Evolutionary conservation across 345 rosid genomes (phyloP).

Genomic region (Moricandia arvensis): DNA sequence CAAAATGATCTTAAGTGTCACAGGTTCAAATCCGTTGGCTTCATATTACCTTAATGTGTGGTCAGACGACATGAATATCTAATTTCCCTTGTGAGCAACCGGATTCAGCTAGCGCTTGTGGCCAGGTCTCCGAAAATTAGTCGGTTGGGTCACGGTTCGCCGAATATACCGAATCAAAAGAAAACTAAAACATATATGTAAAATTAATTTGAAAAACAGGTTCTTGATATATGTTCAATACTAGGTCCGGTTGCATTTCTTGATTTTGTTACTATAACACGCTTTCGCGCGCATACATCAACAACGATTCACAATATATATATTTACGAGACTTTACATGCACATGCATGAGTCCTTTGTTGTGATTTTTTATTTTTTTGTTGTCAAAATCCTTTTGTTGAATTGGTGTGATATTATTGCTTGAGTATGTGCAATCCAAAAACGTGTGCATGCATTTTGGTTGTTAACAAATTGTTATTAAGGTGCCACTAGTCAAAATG

Average conservation of each 20-base stretch:
- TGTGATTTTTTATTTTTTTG: neutral
- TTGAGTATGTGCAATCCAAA: neutral
- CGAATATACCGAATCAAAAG: too few species aligned
- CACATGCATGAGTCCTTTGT: neutral
- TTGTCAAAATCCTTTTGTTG: neutral
- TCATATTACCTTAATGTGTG: too few species aligned
- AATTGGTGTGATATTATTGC: neutral
- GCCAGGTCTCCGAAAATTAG: too few species aligned
- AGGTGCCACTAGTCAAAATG: constrained; percentile 17
- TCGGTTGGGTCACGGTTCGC: too few species aligned
- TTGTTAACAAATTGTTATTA: neutral
- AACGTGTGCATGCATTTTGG: neutral
- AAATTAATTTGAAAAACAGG: constrained; percentile 3
- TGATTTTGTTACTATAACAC: neutral
- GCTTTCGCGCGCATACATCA: constrained; percentile 4
- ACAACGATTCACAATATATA: neutral
- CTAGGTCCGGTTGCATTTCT: too few species aligned
- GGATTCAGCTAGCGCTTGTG: too few species aligned
- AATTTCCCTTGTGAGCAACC: too few species aligned
- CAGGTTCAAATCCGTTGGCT: too few species aligned
- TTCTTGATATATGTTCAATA: neutral
- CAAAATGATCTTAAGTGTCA: too few species aligned
- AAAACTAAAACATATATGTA: neutral
- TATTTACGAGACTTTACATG: constrained; percentile 10
- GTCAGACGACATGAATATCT: too few species aligned